phyloP scores from a whole-genome alignment of 176 grass and related monocot genomes.

The Otatea glauca region DNA sequence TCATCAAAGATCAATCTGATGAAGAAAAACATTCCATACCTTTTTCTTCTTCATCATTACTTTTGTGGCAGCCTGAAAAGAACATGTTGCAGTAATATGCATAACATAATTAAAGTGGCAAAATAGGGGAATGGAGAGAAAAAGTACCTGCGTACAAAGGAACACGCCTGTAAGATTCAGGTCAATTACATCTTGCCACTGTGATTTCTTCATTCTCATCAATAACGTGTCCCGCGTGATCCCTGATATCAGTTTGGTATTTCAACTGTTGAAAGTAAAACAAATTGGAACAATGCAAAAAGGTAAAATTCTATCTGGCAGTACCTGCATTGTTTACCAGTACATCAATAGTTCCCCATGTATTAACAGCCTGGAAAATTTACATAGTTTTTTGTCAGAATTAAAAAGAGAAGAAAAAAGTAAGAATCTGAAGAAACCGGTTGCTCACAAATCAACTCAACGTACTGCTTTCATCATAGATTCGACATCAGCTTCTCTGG shows the following conservation, averaged over 20 bases:
- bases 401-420: background rate
- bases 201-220: constrained; percentile 84
- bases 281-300: constrained; percentile 3
- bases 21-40: constrained; percentile 40
- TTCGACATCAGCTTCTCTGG: constrained; percentile 91
- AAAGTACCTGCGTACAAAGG: constrained; percentile 66
- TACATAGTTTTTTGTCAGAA: background rate
- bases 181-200: constrained; percentile 81
- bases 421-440: background rate
- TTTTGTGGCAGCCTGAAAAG: constrained; percentile 68
- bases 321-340: constrained; percentile 80
- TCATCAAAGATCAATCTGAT: constrained; percentile 8
- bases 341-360: constrained; percentile 76
- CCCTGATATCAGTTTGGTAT: constrained; percentile 46
- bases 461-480: constrained; percentile 91
- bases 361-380: constrained; percentile 66
- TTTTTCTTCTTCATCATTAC: constrained; percentile 86
- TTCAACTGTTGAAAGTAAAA: constrained; percentile 18
- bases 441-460: constrained; percentile 15
- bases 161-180: constrained; percentile 77
- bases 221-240: constrained; percentile 75
- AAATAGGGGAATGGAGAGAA: background rate
- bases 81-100: background rate
- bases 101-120: background rate
- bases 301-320: background rate